Evolutionary conservation across 108 stramenopile species (phyloP).

Genomic region (Fragilaria crotonensis): DNA sequence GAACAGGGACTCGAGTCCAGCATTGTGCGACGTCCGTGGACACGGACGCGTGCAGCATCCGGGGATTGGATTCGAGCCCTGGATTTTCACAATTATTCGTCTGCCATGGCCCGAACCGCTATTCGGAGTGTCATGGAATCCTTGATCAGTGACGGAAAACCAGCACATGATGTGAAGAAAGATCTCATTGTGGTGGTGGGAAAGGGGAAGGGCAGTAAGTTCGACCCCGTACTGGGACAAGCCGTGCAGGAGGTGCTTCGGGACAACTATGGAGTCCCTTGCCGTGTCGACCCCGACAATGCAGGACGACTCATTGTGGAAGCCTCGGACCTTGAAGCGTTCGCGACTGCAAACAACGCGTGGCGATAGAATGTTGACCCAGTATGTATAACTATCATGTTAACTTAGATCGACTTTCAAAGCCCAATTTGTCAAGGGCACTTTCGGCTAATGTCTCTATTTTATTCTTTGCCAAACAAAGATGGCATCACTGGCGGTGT

Average conservation of each 20-base stretch:
- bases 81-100: conserved; percentile 64
- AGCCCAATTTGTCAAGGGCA: too few relatives aligned
- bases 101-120: conserved; percentile 59
- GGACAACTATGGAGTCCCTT: conserved; percentile 36
- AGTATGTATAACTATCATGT: too few relatives aligned
- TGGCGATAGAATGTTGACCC: too few relatives aligned
- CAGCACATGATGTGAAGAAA: conserved; percentile 3
- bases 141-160: conserved; percentile 1
- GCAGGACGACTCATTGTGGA: conserved; percentile 36
- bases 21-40: conserved; percentile 34
- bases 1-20: conserved; percentile 36
- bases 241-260: conserved; percentile 23
- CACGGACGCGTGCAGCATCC: not conserved
- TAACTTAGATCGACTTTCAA: too few relatives aligned
- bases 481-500: conserved; percentile 69
- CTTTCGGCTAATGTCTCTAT: too few relatives aligned
- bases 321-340: conserved; percentile 15
- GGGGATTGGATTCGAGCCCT: not conserved
- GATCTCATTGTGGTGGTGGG: conserved; percentile 61
- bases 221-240: conserved; percentile 32
- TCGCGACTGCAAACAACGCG: too few relatives aligned
- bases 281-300: conserved; percentile 35
- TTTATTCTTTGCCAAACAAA: conserved; percentile 36
- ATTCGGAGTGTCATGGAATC: conserved; percentile 51
- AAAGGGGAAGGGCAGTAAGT: conserved; percentile 44